These are phyloP conservation scores for Ceratocystis smalleyi DNA, from an alignment of 2,329 filamentous ascomycete genomes.

Conservation along the genomic window DNA sequence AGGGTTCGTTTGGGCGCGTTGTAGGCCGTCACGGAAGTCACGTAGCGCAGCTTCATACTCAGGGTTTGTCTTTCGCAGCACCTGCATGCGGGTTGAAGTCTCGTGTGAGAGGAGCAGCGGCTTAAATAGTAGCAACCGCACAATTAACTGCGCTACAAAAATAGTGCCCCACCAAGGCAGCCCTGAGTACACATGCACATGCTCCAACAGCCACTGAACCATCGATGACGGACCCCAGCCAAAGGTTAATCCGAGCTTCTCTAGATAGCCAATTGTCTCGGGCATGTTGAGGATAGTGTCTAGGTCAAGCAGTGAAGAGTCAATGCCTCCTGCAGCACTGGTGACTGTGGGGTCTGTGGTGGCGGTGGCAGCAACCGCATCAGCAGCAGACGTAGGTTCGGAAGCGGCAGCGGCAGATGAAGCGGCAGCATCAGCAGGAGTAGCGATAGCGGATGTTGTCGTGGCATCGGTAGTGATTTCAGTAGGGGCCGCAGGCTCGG, in stretches of 20 bases:
- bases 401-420: conserved; percentile 13
- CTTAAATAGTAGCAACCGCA: conserved; percentile 52
- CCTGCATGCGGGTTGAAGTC: conserved; percentile 43
- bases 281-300: conserved; percentile 39
- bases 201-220: conserved; percentile 65
- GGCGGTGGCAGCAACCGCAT: conserved; percentile 17
- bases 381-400: conserved; percentile 15
- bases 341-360: conserved; percentile 18
- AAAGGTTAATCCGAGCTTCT: conserved; percentile 70
- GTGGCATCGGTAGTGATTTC: conserved; percentile 18
- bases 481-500: conserved; percentile 10
- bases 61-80: conserved; percentile 36
- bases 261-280: conserved; percentile 68
- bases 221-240: conserved; percentile 63
- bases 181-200: conserved; percentile 60
- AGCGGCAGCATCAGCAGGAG: conserved; percentile 15
- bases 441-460: conserved; percentile 16
- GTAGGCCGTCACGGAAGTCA: conserved; percentile 33
- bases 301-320: conserved; percentile 21
- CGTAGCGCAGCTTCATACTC: conserved; percentile 31
- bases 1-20: conserved; percentile 27
- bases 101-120: conserved; percentile 48
- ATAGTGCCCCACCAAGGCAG: conserved; percentile 75
- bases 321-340: conserved; percentile 11
- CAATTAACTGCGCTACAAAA: conserved; percentile 43